These are phyloP conservation scores for Leccinum huronense DNA, from an alignment of 1,284 basidiomycete genomes.

Conservation along the genomic window DNA sequence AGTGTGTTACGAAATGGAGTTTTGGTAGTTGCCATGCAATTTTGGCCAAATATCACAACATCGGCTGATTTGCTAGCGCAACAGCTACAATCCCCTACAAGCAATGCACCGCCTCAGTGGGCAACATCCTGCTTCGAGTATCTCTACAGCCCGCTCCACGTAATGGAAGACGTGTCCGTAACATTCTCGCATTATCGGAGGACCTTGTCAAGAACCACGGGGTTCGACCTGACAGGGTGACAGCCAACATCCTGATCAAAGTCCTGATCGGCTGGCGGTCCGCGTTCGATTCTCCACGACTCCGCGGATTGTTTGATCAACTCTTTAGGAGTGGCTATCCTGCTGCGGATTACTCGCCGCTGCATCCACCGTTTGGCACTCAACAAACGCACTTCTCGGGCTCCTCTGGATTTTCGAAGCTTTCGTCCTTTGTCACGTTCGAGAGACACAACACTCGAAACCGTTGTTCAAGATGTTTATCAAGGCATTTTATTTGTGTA, in stretches of 20 bases:
- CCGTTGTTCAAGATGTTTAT: slow-evolving; percentile 73
- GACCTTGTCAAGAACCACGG: slow-evolving; percentile 40
- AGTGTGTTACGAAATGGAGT: not conserved
- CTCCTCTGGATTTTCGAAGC: slow-evolving; percentile 35
- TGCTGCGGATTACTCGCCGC: slow-evolving; percentile 27
- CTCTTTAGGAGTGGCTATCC: slow-evolving; percentile 59
- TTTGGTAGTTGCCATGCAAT: not conserved
- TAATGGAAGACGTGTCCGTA: slow-evolving; percentile 45
- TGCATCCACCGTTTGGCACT: slow-evolving; percentile 45
- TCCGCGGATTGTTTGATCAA: slow-evolving; percentile 59
- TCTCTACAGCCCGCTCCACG: slow-evolving; percentile 36
- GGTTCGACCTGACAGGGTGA: slow-evolving; percentile 60
- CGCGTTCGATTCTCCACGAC: slow-evolving; percentile 40
- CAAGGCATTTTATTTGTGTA: slow-evolving; percentile 54
- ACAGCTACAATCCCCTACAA: slow-evolving; percentile 31
- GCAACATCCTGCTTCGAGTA: slow-evolving; percentile 53
- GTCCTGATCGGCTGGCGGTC: slow-evolving; percentile 49
- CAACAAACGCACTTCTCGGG: slow-evolving; percentile 17
- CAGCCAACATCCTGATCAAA: slow-evolving; percentile 63
- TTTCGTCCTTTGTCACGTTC: slow-evolving; percentile 46
- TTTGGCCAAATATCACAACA: not conserved
- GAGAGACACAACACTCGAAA: slow-evolving; percentile 46
- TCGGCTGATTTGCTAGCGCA: slow-evolving; percentile 30
- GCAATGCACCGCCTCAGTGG: slow-evolving; percentile 48
- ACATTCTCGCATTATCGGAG: slow-evolving; percentile 41